Percentiles rank a stretch among this genome's conserved stretches.
Conservation (phyloP, 2,329 filamentous ascomycete genomes). For the Microsporum canis region DNA sequence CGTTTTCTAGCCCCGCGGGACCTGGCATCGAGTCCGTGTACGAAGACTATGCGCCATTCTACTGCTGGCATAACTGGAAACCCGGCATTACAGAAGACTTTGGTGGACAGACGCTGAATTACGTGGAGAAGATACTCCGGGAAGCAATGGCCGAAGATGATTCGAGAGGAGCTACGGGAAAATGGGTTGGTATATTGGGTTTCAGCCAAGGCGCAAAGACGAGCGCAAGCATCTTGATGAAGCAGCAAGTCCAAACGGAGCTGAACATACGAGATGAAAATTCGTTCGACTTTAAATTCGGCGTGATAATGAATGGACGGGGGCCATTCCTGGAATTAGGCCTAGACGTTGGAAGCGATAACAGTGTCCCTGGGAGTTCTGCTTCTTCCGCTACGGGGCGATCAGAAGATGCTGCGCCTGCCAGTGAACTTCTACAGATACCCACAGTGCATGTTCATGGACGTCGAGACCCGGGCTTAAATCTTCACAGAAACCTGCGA, state of each 20-base stretch:
- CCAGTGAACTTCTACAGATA: constrained; percentile 19
- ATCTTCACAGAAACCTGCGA: constrained; percentile 46
- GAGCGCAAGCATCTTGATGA: constrained; percentile 46
- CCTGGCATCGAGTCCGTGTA: constrained; percentile 55
- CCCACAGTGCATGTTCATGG: constrained; percentile 62
- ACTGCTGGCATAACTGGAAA: constrained; percentile 52
- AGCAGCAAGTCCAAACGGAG: constrained; percentile 9
- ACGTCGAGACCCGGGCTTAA: constrained; percentile 47
- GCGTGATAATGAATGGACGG: constrained; percentile 12
- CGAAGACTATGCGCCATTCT: constrained; percentile 54
- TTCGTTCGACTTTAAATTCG: constrained; percentile 10
- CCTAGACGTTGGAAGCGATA: neutral
- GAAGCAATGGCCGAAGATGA: constrained; percentile 33
- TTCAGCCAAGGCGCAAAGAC: constrained; percentile 59
- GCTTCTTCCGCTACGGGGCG: neutral
- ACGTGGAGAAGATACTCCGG: constrained; percentile 38
- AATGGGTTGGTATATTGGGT: constrained; percentile 51
- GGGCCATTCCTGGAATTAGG: constrained; percentile 7
- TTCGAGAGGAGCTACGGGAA: constrained; percentile 37
- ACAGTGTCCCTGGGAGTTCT: neutral
- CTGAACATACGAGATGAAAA: neutral
- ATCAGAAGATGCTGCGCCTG: neutral
- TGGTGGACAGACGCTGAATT: constrained; percentile 32
- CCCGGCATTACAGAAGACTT: constrained; percentile 35
- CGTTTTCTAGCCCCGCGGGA: constrained; percentile 47